A percentile compares a stretch with the other conserved stretches of the same genome.
Evolutionary conservation across 2,329 filamentous ascomycete species (phyloP).

Genomic region (Curvularia sp.): DNA sequence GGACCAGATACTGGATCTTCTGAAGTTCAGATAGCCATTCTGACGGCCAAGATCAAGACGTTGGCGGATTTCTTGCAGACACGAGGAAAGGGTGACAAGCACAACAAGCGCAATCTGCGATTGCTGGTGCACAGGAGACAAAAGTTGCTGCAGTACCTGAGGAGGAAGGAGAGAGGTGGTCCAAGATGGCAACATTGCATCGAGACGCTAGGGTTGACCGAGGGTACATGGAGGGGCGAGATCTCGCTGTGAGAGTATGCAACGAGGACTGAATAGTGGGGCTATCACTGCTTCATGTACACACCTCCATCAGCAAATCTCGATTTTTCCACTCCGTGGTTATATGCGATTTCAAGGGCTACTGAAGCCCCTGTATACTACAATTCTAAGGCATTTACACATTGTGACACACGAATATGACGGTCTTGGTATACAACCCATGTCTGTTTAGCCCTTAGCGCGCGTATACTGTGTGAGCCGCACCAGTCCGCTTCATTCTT

Average conservation of each 20-base stretch:
- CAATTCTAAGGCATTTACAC: background rate
- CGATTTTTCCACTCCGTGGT: background rate
- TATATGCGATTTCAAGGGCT: slow-evolving; percentile 12
- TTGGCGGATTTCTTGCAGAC: slow-evolving; percentile 74
- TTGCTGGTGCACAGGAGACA: slow-evolving; percentile 87
- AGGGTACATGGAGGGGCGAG: slow-evolving; percentile 89
- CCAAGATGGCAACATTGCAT: slow-evolving; percentile 88
- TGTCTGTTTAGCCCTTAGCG: background rate
- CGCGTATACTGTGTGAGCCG: background rate
- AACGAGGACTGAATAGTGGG: background rate
- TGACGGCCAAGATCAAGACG: slow-evolving; percentile 91
- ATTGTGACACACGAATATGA: slow-evolving; percentile 9
- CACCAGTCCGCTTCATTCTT: background rate
- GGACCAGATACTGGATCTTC: slow-evolving; percentile 93
- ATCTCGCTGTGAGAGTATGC: slow-evolving; percentile 68
- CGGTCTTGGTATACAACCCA: slow-evolving; percentile 27
- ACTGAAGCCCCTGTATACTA: slow-evolving; percentile 8
- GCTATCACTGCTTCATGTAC: background rate
- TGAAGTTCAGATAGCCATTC: slow-evolving; percentile 95
- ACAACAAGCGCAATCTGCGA: slow-evolving; percentile 90
- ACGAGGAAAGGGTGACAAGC: slow-evolving; percentile 82
- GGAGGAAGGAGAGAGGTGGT: slow-evolving; percentile 87
- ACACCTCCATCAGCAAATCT: slow-evolving; percentile 1
- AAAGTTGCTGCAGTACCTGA: slow-evolving; percentile 85
- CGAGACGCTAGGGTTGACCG: slow-evolving; percentile 81